Evolutionary conservation across 192 early-diverging fungal genomes (phyloP).

Genomic region (Coemansia sp.): DNA sequence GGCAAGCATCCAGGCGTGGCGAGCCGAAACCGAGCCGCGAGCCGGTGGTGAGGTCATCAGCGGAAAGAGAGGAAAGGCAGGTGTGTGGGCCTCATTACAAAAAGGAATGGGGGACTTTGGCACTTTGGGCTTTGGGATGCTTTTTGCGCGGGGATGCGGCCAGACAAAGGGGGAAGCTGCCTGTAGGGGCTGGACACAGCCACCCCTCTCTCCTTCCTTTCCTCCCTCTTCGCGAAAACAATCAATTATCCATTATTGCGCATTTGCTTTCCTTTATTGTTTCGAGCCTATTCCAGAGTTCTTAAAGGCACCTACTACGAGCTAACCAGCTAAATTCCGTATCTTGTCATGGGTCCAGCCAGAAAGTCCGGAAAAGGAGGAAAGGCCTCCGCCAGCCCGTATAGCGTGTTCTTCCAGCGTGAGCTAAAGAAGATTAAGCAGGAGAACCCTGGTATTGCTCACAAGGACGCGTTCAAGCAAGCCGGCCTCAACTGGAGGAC

Average conservation of each 20-base stretch:
- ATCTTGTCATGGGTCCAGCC: constrained; percentile 2
- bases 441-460: constrained; percentile 39
- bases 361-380: constrained; percentile 13
- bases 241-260: constrained; percentile 1
- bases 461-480: constrained; percentile 51
- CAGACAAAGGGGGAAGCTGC: not conserved
- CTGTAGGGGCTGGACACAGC: not conserved
- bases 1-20: not conserved
- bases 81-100: not conserved
- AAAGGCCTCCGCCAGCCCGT: constrained; percentile 21
- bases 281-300: not conserved
- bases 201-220: constrained; percentile 1
- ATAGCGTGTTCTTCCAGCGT: constrained; percentile 34
- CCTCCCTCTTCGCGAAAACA: not conserved
- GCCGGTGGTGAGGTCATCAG: not conserved
- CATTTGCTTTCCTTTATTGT: not conserved
- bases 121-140: too few relatives aligned
- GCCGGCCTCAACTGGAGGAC: constrained; percentile 46
- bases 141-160: too few relatives aligned
- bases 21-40: not conserved
- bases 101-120: not conserved
- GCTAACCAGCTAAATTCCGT: not conserved
- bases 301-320: not conserved
- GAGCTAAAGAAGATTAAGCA: constrained; percentile 49
- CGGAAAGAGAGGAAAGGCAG: not conserved